A percentile compares a stretch with the other conserved stretches of the same genome.
These are phyloP conservation scores for Fusarium aywerte DNA, from an alignment of 2,329 filamentous ascomycete genomes.

Conservation along the genomic window DNA sequence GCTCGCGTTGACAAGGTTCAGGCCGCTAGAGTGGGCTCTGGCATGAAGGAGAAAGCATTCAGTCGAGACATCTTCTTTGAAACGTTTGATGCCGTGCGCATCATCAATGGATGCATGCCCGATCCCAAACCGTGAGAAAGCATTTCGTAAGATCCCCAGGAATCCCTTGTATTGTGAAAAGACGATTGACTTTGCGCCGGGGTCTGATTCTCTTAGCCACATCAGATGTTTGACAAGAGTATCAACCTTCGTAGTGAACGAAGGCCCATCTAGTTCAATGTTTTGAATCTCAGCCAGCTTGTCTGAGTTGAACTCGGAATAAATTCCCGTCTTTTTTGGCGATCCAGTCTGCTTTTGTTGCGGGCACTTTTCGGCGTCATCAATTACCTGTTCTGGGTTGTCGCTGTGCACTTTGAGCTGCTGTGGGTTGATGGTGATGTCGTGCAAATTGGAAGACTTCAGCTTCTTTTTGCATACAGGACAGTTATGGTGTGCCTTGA, in stretches of 20 bases:
- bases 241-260: conserved; percentile 92
- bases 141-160: conserved; percentile 75
- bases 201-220: conserved; percentile 85
- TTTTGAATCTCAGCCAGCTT: conserved; percentile 83
- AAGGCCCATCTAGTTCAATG: conserved; percentile 76
- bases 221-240: conserved; percentile 82
- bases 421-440: conserved; percentile 84
- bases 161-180: conserved; percentile 91
- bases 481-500: conserved; percentile 77
- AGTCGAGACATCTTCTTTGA: conserved; percentile 76
- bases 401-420: conserved; percentile 71
- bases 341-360: conserved; percentile 33
- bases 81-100: conserved; percentile 75
- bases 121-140: conserved; percentile 78
- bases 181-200: conserved; percentile 90
- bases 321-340: conserved; percentile 67
- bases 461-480: conserved; percentile 84
- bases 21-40: conserved; percentile 84
- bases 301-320: conserved; percentile 77
- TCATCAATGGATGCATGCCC: conserved; percentile 76
- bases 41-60: conserved; percentile 93
- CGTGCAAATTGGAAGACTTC: conserved; percentile 75
- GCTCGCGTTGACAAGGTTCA: conserved; percentile 92
- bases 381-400: conserved; percentile 19
- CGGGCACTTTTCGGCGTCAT: conserved; percentile 10